Evolutionary conservation across 352 stramenopile species (phyloP).

Genomic region (Blastocystis sp.): DNA sequence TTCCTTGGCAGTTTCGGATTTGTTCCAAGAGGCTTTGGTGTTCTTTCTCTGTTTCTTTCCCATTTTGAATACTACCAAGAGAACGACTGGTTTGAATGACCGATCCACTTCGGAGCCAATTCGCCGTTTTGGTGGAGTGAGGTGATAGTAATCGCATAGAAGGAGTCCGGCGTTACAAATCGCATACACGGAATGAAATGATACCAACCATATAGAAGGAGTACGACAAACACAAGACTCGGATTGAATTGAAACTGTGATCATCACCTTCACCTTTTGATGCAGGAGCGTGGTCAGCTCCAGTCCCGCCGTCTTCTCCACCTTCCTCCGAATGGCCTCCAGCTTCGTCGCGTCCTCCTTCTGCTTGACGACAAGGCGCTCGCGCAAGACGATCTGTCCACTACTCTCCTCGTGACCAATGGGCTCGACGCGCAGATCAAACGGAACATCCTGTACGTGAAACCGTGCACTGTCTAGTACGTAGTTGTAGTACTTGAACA

Average conservation of each 20-base stretch:
- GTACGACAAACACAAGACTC: conserved; percentile 8
- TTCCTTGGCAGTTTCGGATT: conserved; percentile 63
- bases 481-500: conserved; percentile 57
- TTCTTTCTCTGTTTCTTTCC: conserved; percentile 60
- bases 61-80: conserved; percentile 1
- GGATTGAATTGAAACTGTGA: background rate
- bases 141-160: too few relatives aligned
- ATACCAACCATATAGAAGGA: background rate
- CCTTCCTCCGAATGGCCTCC: background rate
- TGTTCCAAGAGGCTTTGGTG: conserved; percentile 37
- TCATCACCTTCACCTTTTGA: conserved; percentile 10
- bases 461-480: background rate
- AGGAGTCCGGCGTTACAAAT: background rate
- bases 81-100: background rate
- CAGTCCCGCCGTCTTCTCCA: conserved; percentile 49
- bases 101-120: background rate
- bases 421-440: background rate
- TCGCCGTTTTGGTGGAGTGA: background rate
- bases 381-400: background rate
- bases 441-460: conserved; percentile 13
- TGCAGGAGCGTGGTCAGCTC: conserved; percentile 3
- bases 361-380: background rate
- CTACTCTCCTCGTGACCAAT: background rate
- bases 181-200: background rate
- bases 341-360: background rate